Evolutionary conservation across 139 green algal genomes (phyloP).

Genomic region (Spirogloea muscicola): DNA sequence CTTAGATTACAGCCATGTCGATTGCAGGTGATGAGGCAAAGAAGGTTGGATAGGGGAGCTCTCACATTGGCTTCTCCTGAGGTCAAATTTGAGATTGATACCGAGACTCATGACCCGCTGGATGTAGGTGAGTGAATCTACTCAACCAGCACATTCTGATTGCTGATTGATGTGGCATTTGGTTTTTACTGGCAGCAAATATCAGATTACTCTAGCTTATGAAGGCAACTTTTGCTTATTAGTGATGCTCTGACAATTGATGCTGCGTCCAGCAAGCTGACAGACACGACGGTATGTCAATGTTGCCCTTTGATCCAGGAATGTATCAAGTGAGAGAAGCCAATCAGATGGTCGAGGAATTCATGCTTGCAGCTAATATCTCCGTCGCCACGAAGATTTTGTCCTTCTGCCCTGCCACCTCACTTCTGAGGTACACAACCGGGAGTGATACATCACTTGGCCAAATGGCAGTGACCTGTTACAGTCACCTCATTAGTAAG

Average conservation of each 20-base stretch:
- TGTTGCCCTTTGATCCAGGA: slow-evolving; percentile 41
- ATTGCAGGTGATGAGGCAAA: slow-evolving; percentile 58
- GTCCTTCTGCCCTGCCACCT: slow-evolving; percentile 35
- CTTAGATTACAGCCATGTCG: too few relatives aligned
- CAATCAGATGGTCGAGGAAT: slow-evolving; percentile 98
- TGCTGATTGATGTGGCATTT: too few relatives aligned
- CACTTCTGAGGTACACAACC: slow-evolving; percentile 50
- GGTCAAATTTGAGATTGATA: slow-evolving; percentile 90
- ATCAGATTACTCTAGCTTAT: too few relatives aligned
- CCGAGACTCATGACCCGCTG: slow-evolving; percentile 81
- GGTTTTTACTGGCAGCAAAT: too few relatives aligned
- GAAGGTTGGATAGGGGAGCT: slow-evolving; percentile 70
- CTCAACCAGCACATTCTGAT: too few relatives aligned
- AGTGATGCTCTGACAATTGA: too few relatives aligned
- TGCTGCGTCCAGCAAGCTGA: too few relatives aligned
- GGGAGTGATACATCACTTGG: too few relatives aligned
- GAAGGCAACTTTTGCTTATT: too few relatives aligned
- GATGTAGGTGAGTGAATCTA: slow-evolving; percentile 65
- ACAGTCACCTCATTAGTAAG: too few relatives aligned
- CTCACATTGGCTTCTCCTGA: slow-evolving; percentile 88
- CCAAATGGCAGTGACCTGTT: too few relatives aligned
- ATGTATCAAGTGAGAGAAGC: slow-evolving; percentile 89
- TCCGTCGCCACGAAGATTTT: slow-evolving; percentile 82
- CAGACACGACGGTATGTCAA: too few relatives aligned
- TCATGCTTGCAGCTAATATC: slow-evolving; percentile 95